phyloP scores from a whole-genome alignment of 2,329 filamentous ascomycete species.

The Didymella lethalis region DNA sequence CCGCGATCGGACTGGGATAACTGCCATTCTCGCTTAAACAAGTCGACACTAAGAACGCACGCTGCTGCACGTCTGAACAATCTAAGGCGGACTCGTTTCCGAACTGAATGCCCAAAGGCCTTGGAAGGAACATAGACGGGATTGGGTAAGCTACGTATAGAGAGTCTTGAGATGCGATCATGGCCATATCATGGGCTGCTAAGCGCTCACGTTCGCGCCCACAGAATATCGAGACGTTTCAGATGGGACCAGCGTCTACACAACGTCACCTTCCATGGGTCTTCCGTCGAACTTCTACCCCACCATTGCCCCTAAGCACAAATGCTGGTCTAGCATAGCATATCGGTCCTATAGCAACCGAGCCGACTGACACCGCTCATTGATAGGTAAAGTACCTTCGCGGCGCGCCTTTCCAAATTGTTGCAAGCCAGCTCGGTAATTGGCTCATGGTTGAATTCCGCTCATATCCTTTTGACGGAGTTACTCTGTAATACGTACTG shows the following conservation, averaged over 20 bases:
- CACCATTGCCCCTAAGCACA: conserved; percentile 24
- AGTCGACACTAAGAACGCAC: conserved; percentile 39
- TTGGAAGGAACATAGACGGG: conserved; percentile 7
- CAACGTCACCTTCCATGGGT: conserved; percentile 19
- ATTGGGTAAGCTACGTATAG: neutral
- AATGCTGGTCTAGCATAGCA: conserved; percentile 26
- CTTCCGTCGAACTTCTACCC: conserved; percentile 26
- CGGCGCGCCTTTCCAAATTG: conserved; percentile 21
- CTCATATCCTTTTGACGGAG: conserved; percentile 2
- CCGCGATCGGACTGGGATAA: conserved; percentile 31
- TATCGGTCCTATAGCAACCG: conserved; percentile 35
- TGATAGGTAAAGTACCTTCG: conserved; percentile 17
- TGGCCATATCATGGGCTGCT: neutral
- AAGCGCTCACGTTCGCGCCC: conserved; percentile 20
- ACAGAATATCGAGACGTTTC: conserved; percentile 12
- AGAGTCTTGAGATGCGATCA: neutral
- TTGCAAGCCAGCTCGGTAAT: conserved; percentile 20
- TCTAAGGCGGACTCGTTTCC: conserved; percentile 35
- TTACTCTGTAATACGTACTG: neutral
- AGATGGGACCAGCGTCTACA: conserved; percentile 17
- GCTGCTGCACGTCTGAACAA: conserved; percentile 36
- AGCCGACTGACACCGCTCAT: conserved; percentile 37
- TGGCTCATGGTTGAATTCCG: conserved; percentile 5
- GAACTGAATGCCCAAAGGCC: conserved; percentile 29
- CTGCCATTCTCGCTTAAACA: conserved; percentile 36